Evolutionary conservation across 1,139 yeast species (phyloP), one percentile per base, ranked within the genome.

Genomic region (Pichia sp.): DNA sequence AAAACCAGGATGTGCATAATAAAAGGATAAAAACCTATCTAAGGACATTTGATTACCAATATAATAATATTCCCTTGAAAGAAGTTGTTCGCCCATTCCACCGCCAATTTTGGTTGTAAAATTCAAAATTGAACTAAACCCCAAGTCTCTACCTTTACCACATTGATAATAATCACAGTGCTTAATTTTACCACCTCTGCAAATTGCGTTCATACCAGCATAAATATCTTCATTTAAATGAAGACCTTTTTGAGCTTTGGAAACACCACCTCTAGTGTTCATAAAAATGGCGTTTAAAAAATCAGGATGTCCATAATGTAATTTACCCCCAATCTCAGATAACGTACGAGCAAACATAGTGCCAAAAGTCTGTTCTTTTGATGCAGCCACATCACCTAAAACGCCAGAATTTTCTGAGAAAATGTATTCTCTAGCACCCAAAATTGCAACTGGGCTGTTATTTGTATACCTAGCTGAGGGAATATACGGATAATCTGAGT

Each of bases 281-380:
- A 89, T 88, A 62, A 86, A 89, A 0, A 87, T 81, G 0, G 81
- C 91, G 69, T 89, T 87, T 50, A 89, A 70, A 59, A 89, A 87
- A 67, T 89, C 96, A 0, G 96, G 96, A 66, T 89, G 96, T 0
- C 96, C 96, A 68, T 89, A 89, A 63, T 89, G 96, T 42, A 89
- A 70, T 64, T 89, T 89, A 0, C 95, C 96, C 0, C 96, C 96
- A 57, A 89, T 82, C 57, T 84, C 86, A 0, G 95, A 91, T 59
- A 89, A 70, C 0, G 96, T 87, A 58, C 96, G 73, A 0, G 96
- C 91, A 72, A 88, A 89, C 53, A 89, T 70, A 0, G 96, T 89
- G 0, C 96, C 96, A 73, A 89, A 89, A 0, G 96, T 89, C 65
- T 89, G 96, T 63, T 89, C 96, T 62, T 89, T 89, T 0, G 96